A percentile compares a stretch with the other conserved stretches of the same genome.
Conservation (phyloP, 2,329 filamentous ascomycete genomes). For the Grosmannia penicillata region DNA sequence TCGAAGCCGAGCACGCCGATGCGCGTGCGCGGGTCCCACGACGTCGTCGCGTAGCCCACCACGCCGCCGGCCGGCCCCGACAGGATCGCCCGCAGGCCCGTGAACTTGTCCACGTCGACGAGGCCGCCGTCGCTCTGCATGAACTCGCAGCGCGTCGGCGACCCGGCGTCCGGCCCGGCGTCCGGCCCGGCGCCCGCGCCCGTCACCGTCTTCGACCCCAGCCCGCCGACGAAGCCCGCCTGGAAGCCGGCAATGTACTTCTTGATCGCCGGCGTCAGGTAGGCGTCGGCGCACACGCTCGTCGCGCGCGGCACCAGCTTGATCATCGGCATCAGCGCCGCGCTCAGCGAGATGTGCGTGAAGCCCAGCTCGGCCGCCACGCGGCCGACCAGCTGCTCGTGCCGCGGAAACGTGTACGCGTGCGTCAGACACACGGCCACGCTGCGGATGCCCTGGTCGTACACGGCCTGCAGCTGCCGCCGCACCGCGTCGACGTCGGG, state of each 20-base stretch:
- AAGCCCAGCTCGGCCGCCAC: slow-evolving; percentile 5
- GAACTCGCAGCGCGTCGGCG: slow-evolving; percentile 52
- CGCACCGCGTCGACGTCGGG: slow-evolving; percentile 40
- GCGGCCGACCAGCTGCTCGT: slow-evolving; percentile 7
- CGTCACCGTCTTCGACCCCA: slow-evolving; percentile 27
- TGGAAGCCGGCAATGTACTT: slow-evolving; percentile 56
- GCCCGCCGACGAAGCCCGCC: slow-evolving; percentile 48
- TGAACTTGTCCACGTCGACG: slow-evolving; percentile 10
- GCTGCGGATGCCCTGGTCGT: slow-evolving; percentile 37
- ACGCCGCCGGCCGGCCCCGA: slow-evolving; percentile 59
- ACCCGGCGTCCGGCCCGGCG: slow-evolving; percentile 23
- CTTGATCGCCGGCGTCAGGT: slow-evolving; percentile 55
- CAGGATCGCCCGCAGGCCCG: slow-evolving; percentile 39
- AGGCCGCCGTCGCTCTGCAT: slow-evolving; percentile 50
- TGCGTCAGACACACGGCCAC: slow-evolving; percentile 21
- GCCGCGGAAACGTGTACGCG: slow-evolving; percentile 8
- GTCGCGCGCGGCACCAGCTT: slow-evolving; percentile 56
- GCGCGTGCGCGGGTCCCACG: slow-evolving; percentile 50
- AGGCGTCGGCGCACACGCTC: slow-evolving; percentile 60
- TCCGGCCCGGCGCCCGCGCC: too few relatives aligned
- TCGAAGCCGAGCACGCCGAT: slow-evolving; percentile 62
- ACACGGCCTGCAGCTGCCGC: slow-evolving; percentile 42
- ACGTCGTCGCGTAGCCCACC: slow-evolving; percentile 59
- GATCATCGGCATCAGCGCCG: slow-evolving; percentile 38
- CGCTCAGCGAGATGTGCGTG: neutral